A percentile compares a stretch with the other conserved stretches of the same genome.
Conservation (phyloP, 768 basidiomycete species). For the Trametes cinnabarina region DNA sequence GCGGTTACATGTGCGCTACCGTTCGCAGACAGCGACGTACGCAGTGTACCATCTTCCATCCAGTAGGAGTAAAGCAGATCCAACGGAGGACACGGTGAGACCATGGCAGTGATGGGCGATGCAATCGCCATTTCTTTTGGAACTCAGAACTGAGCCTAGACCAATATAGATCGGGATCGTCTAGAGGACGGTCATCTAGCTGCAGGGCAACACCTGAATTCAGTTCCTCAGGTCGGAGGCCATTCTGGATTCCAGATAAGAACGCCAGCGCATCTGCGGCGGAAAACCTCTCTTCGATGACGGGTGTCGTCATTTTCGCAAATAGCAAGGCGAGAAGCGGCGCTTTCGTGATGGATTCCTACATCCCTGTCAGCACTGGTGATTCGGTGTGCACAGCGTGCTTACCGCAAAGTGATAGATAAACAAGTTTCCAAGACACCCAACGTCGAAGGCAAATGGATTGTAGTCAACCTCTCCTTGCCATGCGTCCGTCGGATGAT, state of each 20-base stretch:
- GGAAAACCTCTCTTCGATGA: background rate
- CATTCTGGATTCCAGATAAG: background rate
- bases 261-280: background rate
- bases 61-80: background rate
- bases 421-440: background rate
- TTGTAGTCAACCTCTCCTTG: slow-evolving; percentile 3
- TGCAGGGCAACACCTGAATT: background rate
- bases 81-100: background rate
- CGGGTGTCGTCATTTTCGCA: background rate
- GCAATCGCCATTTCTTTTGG: background rate
- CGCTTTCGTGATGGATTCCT: background rate
- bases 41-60: background rate
- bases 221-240: background rate
- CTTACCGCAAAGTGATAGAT: background rate
- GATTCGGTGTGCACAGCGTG: too few species aligned
- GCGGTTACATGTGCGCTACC: background rate
- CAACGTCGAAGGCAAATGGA: slow-evolving; percentile 4
- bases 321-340: background rate
- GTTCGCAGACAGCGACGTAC: background rate
- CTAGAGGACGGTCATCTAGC: background rate
- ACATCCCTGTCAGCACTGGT: background rate
- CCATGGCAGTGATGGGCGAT: background rate
- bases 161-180: slow-evolving; percentile 1
- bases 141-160: background rate
- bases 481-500: background rate